These are phyloP conservation scores for Cyclocybe aegerita DNA, from an alignment of 768 basidiomycete species.

Conservation along the genomic window DNA sequence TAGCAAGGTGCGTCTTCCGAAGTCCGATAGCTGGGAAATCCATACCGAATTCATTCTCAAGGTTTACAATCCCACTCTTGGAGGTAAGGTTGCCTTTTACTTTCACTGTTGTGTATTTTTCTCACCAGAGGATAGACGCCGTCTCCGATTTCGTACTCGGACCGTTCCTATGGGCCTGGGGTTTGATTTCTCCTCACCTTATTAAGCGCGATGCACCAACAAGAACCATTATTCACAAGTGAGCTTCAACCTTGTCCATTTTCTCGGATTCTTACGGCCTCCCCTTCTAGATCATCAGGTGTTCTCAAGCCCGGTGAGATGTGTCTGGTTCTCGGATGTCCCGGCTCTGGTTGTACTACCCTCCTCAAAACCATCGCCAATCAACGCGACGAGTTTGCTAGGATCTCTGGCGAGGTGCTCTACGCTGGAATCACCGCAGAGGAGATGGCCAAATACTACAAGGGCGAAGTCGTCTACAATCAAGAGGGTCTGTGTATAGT, in stretches of 20 bases:
- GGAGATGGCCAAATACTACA: slow-evolving; percentile 77
- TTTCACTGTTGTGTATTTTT: neutral
- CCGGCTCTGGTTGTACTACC: slow-evolving; percentile 82
- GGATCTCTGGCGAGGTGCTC: slow-evolving; percentile 67
- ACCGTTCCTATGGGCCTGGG: slow-evolving; percentile 50
- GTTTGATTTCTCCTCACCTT: slow-evolving; percentile 37
- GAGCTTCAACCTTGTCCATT: slow-evolving; percentile 5
- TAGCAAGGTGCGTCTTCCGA: slow-evolving; percentile 45
- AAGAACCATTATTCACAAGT: slow-evolving; percentile 63
- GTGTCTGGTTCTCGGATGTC: slow-evolving; percentile 83
- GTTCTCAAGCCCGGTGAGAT: slow-evolving; percentile 80
- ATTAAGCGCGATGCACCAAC: slow-evolving; percentile 36
- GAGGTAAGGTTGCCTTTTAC: slow-evolving; percentile 37
- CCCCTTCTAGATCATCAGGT: slow-evolving; percentile 52
- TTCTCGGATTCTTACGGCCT: neutral
- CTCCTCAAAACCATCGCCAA: slow-evolving; percentile 87
- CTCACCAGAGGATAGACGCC: slow-evolving; percentile 37
- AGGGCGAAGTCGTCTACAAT: slow-evolving; percentile 79
- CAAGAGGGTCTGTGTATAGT: slow-evolving; percentile 52
- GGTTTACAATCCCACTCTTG: slow-evolving; percentile 62
- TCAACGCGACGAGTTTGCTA: slow-evolving; percentile 61
- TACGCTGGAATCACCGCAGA: slow-evolving; percentile 79
- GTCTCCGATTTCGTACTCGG: slow-evolving; percentile 50
- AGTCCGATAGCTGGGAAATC: neutral
- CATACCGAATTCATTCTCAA: slow-evolving; percentile 16